Evolutionary conservation across 208 protist species (phyloP).

Genomic region (Trypanosoma scelopori): DNA sequence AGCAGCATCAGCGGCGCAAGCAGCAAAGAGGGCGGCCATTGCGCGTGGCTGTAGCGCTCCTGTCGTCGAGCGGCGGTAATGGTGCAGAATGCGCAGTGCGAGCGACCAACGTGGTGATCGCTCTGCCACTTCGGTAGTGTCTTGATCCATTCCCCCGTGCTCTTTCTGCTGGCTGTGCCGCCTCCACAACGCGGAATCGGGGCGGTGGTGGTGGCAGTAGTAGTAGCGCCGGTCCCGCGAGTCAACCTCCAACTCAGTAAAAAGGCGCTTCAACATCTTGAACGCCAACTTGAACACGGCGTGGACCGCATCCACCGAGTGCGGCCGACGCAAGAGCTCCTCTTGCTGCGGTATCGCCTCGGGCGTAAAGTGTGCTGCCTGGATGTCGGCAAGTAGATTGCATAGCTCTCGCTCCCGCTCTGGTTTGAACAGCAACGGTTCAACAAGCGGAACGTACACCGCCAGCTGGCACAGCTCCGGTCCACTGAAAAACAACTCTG

Average conservation of each 20-base stretch:
- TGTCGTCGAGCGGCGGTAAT: conserved; percentile 22
- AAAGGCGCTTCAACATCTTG: conserved; percentile 27
- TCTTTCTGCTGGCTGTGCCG: neutral
- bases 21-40: conserved; percentile 24
- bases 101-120: conserved; percentile 26
- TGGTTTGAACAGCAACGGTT: conserved; percentile 12
- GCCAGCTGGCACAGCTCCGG: conserved; percentile 74
- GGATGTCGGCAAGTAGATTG: conserved; percentile 29
- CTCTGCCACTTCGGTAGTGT: neutral
- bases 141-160: too few relatives aligned
- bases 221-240: conserved; percentile 19
- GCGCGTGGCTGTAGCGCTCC: conserved; percentile 8
- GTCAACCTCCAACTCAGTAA: conserved; percentile 33
- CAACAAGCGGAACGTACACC: conserved; percentile 46
- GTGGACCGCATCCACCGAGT: conserved; percentile 19
- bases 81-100: conserved; percentile 29
- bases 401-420: conserved; percentile 4
- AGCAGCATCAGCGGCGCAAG: conserved; percentile 20
- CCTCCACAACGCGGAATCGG: conserved; percentile 15
- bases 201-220: conserved; percentile 17
- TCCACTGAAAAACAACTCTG: conserved; percentile 56
- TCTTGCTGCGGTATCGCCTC: conserved; percentile 30
- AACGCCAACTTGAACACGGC: conserved; percentile 23
- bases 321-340: conserved; percentile 24
- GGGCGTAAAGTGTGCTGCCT: conserved; percentile 30